Evolutionary conservation across 306 rosid species (phyloP).

Genomic region (Vachellia collinsii): DNA sequence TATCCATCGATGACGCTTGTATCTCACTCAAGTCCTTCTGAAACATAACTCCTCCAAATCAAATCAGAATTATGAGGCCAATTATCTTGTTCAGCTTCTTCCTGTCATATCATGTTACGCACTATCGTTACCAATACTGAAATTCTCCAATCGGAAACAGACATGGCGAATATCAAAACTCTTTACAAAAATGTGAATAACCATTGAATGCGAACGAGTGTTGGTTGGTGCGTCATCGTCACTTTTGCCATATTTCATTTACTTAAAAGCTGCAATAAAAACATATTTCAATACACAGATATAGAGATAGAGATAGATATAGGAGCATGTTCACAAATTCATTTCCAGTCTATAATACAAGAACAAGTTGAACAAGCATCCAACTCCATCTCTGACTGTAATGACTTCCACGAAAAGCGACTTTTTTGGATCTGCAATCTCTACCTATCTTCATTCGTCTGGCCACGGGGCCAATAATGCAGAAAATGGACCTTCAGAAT

Average conservation of each 20-base stretch:
- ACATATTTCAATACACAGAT: not conserved
- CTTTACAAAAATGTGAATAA: no score
- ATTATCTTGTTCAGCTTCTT: not conserved
- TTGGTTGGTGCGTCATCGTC: not conserved
- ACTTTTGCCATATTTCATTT: not conserved
- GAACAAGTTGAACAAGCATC: not conserved
- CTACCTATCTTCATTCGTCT: not conserved
- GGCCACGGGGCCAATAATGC: constrained; percentile 6
- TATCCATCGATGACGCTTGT: not conserved
- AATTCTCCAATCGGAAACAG: not conserved
- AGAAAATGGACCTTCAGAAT: not conserved
- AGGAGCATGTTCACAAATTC: not conserved
- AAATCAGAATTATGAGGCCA: not conserved
- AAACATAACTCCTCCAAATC: not conserved
- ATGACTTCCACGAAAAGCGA: constrained; percentile 6
- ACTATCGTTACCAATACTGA: not conserved
- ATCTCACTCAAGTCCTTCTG: not conserved
- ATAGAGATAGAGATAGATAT: not conserved
- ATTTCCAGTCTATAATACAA: not conserved
- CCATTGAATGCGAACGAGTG: not conserved
- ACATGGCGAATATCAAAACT: not conserved
- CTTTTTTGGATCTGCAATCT: not conserved
- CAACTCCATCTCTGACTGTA: not conserved
- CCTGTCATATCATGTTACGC: not conserved
- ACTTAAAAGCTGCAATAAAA: not conserved